These are phyloP conservation scores for Vigna angularis DNA, from an alignment of 306 rosid species.

Conservation along the genomic window DNA sequence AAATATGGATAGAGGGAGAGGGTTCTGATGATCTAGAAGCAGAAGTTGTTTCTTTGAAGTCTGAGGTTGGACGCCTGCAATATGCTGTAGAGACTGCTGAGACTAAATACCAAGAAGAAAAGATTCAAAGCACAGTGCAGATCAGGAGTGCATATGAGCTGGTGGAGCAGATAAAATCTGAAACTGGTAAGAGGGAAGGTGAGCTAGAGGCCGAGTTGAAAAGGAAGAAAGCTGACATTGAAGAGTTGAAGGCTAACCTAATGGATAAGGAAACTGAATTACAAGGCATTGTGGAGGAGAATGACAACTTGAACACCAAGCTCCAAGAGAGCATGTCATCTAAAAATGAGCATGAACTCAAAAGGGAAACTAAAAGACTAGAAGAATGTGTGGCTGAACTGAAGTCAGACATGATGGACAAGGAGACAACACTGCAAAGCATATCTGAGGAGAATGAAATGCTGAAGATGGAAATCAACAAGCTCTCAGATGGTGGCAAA, in stretches of 20 bases:
- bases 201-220: constrained; percentile 65
- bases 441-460: constrained; percentile 79
- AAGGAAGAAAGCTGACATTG: constrained; percentile 60
- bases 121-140: constrained; percentile 70
- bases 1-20: constrained; percentile 34
- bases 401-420: constrained; percentile 78
- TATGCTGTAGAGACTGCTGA: constrained; percentile 74
- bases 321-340: constrained; percentile 56
- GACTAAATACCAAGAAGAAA: constrained; percentile 76
- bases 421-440: constrained; percentile 82
- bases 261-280: constrained; percentile 97
- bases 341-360: constrained; percentile 58
- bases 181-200: constrained; percentile 55
- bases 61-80: constrained; percentile 60
- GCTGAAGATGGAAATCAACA: constrained; percentile 68
- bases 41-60: constrained; percentile 59
- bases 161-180: constrained; percentile 70
- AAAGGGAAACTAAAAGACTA: constrained; percentile 62
- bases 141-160: constrained; percentile 66
- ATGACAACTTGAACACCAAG: constrained; percentile 68
- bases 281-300: constrained; percentile 89
- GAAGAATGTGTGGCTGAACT: constrained; percentile 59
- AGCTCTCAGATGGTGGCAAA: constrained; percentile 50
- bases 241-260: constrained; percentile 79
- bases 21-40: constrained; percentile 46